Evolutionary conservation across 2,329 filamentous ascomycete species (phyloP), one percentile per base, ranked within the genome.

Genomic region (Aureobasidium melanogenum): DNA sequence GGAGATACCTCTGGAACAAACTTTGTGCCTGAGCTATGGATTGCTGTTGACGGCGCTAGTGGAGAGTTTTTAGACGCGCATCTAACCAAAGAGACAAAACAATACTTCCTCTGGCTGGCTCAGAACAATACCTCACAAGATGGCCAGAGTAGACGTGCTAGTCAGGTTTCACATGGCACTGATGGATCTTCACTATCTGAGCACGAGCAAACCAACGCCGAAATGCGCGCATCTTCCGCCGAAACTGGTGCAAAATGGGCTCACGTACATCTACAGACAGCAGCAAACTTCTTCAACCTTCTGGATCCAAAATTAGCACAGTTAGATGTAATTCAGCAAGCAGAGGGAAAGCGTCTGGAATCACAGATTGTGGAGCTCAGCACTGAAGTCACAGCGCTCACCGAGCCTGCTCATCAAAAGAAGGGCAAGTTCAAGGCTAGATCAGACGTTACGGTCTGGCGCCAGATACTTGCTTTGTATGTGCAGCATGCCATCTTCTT

Each of bases 401-500:
- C 88, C 0, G 83, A 84, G 63, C 88, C 88, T 3, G 82, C 82
- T 56, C 70, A 72, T 64, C 66, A 68, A n/a, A 69, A 65, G 43
- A 67, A 70, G 5, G 63, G 63, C 48, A 84, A 82, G 38, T 57
- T 39, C 26, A 62, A 61, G 64, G 85, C 79, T 47, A 79, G 76
- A 57, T 75, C 80, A 47, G 88, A 94, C 69, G 75, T 95, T 26
- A 83, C 85, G 58, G 82, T 81, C 39, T 96, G 91, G 91, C 84
- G 91, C 52, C 82, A 87, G 65, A 86, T 96, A 64, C 93, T 96
- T 68, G 86, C 91, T 63, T 75, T 93, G 0, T 96, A 96, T 69
- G 75, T 92, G 14, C 87, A 94, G 61, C 87, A 87, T 8, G 83
- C 87, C 60, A 80, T 95, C 32, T 96, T 96, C 75, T 94, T 94